A percentile compares a stretch with the other conserved stretches of the same genome.
Evolutionary conservation across 768 basidiomycete species (phyloP).

Genomic region (Lentinula boryana): DNA sequence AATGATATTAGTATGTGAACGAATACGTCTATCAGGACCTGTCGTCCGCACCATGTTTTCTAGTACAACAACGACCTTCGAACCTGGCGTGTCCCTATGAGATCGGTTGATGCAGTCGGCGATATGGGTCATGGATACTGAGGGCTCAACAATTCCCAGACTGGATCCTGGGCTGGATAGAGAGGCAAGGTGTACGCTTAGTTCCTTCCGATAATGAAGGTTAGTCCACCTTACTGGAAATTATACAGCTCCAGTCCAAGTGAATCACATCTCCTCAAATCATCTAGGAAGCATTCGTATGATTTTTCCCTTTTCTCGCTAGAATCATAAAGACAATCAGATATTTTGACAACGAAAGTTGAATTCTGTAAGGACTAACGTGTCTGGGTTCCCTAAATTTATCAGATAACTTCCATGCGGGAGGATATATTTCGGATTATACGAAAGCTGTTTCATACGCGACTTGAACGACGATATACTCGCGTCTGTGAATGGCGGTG

Average conservation of each 20-base stretch:
- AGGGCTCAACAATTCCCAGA: slow-evolving; percentile 57
- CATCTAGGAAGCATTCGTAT: slow-evolving; percentile 78
- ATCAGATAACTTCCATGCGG: slow-evolving; percentile 86
- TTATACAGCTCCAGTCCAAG: slow-evolving; percentile 74
- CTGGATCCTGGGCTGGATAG: slow-evolving; percentile 71
- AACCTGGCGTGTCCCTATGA: slow-evolving; percentile 45
- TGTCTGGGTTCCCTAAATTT: slow-evolving; percentile 77
- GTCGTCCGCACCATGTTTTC: slow-evolving; percentile 69
- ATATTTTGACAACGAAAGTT: background rate
- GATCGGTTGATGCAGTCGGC: slow-evolving; percentile 73
- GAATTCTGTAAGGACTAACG: slow-evolving; percentile 33
- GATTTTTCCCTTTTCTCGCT: slow-evolving; percentile 67
- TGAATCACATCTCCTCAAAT: slow-evolving; percentile 69
- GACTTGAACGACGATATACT: slow-evolving; percentile 55
- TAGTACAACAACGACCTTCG: slow-evolving; percentile 54
- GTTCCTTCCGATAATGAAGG: background rate
- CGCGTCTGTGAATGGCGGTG: slow-evolving; percentile 47
- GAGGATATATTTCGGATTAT: slow-evolving; percentile 55
- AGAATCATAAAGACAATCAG: background rate
- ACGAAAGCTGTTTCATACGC: slow-evolving; percentile 55
- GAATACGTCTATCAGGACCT: background rate
- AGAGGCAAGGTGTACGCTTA: background rate
- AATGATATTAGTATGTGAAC: background rate
- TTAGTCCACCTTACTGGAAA: slow-evolving; percentile 60
- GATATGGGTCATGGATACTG: slow-evolving; percentile 56